These are phyloP conservation scores for Annulohypoxylon moriforme DNA, from an alignment of 495 filamentous ascomycete genomes.

Conservation along the genomic window DNA sequence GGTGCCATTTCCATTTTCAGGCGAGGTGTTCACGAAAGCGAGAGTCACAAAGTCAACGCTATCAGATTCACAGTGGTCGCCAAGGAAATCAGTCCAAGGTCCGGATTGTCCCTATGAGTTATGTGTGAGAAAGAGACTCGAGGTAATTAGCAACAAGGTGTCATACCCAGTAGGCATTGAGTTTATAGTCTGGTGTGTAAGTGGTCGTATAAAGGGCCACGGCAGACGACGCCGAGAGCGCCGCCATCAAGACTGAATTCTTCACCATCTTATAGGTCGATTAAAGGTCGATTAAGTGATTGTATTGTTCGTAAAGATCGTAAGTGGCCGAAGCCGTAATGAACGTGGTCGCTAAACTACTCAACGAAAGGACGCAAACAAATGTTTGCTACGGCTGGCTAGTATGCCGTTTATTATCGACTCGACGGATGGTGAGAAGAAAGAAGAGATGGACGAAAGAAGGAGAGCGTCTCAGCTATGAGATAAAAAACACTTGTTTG, in stretches of 20 bases:
- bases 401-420: constrained; percentile 54
- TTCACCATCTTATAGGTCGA: constrained; percentile 49
- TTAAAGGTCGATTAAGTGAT: constrained; percentile 46
- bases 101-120: constrained; percentile 49
- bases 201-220: constrained; percentile 25
- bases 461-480: constrained; percentile 8
- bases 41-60: constrained; percentile 57
- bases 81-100: constrained; percentile 43
- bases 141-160: neutral
- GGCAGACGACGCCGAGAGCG: constrained; percentile 48
- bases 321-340: constrained; percentile 50
- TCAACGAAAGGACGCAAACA: constrained; percentile 63
- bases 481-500: constrained; percentile 19
- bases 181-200: constrained; percentile 48
- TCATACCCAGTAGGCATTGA: constrained; percentile 47
- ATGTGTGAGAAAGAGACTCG: constrained; percentile 13
- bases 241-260: constrained; percentile 50
- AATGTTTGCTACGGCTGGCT: constrained; percentile 55
- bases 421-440: constrained; percentile 42
- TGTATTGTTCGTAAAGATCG: constrained; percentile 41
- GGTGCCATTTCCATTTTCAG: constrained; percentile 49
- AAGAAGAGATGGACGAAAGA: constrained; percentile 28
- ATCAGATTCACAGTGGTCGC: constrained; percentile 47
- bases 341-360: constrained; percentile 48
- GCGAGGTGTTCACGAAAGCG: constrained; percentile 57